Evolutionary conservation across 352 stramenopile species (phyloP), one percentile per base, ranked within the genome.

Genomic region (Globisporangium polare): DNA sequence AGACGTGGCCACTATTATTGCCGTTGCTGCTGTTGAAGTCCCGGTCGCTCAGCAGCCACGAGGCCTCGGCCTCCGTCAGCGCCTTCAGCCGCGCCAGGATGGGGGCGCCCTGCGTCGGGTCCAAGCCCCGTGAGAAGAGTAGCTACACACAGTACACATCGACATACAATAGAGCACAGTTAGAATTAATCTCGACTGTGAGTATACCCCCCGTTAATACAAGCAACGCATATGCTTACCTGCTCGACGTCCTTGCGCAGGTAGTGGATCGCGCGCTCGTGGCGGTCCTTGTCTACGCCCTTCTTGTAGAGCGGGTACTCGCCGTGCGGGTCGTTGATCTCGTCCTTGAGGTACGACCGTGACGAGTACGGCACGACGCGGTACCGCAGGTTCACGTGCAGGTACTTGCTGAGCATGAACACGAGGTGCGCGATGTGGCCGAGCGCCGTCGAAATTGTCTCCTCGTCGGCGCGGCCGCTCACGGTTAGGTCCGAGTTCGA

Each of bases 391-490:
- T 92, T 95, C 50, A 95, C 83, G 46, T 92, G 77, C 33, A 95
- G 64, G 57, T 95, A 95, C 66, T 95, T 95, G 77, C 82, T 90
- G 26, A 95, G 77, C 81, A 95, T 92, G 62, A 95, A 95, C 22
- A 90, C 81, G 53, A 95, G 67, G 51, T 95, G 86, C n/a, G 84
- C 81, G 58, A 94, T 92, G 63, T 92, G 94, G 27, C 86, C 86
- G 37, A 95, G 69, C 39, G 80, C 84, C 7, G 86, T 95, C n/a
- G 83, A 90, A 18, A 95, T 77, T 71, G 82, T 78, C 49, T 95
- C 86, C 65, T 95, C 86, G 51, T 95, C 86, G 5, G 67, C 69
- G 58, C 65, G 78, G 15, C 77, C 80, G 27, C 71, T 73, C 35
- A 78, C 74, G 5, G 68, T 78, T 17, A 93, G 63, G 52, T 95